Base-by-base conservation (phyloP, 768 basidiomycete genomes). In the Cubamyces lactineus region DNA sequence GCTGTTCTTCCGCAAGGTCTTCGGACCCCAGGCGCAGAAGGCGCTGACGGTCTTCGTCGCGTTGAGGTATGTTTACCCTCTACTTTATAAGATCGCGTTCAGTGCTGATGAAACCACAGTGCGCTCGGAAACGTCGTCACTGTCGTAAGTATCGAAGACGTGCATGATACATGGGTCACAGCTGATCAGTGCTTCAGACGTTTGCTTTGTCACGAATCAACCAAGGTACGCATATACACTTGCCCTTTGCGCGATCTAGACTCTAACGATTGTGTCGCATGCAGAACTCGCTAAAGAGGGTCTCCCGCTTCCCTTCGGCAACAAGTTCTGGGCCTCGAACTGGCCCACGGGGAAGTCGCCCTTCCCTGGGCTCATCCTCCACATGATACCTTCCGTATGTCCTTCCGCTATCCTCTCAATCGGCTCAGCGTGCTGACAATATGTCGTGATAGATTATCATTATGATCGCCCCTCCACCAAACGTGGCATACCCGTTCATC, bases 301-400 rank as follows among this genome's bases (percentile, higher is more conserved):
- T 1, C 73, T 86, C n/a, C 84, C 84, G 11, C 76, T 86, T 0
- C 84, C 84, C 0, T 84, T 84, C 54, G 83, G 83, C 2, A 85
- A 82, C 64, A 77, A 70, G 24, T 83, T 86, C 66, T 85, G 84
- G 84, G 85, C 85, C 1, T 83, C 82, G 0, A 86, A 85, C 67
- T 84, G 83, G 84, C 84, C 84, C 0, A 82, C 81, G 1, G 82
- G 84, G 6, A 81, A 81, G 63, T 81, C 85, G 0, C 85, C 85
- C 0, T 67, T 85, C 24, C 83, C 84, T 0, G 85, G 83, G 0
- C 76, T 86, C 3, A 79, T 85, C 51, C 76, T 86, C 7, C 82
- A 85, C 53, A 65, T 86, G 26, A 83, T 84, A 41, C 79, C 82
- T 21, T 83, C 84, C 0, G 82, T 79, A 49, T 3, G 7, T 3